These are phyloP conservation scores for Penicillium olsonii DNA, from an alignment of 2,329 filamentous ascomycete genomes.

Conservation along the genomic window DNA sequence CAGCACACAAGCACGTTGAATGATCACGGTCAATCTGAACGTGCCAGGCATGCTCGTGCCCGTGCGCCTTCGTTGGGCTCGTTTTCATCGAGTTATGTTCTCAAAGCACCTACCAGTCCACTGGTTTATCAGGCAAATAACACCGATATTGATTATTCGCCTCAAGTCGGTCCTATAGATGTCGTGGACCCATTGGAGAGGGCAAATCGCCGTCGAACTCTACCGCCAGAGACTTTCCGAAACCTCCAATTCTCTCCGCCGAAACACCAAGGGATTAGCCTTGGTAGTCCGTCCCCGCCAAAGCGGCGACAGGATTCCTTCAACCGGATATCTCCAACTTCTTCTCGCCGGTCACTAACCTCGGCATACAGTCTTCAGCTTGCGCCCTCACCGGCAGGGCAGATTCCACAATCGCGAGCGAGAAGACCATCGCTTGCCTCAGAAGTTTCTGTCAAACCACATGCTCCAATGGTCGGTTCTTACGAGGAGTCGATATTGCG, in stretches of 20 bases:
- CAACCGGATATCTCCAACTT: constrained; percentile 68
- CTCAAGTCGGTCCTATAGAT: constrained; percentile 55
- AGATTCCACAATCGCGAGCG: constrained; percentile 41
- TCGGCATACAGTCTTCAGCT: constrained; percentile 56
- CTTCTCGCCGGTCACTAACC: constrained; percentile 70
- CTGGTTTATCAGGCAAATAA: constrained; percentile 87
- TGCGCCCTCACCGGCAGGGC: constrained; percentile 44
- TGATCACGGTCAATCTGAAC: constrained; percentile 11
- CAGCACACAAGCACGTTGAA: neutral
- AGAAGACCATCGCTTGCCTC: constrained; percentile 71
- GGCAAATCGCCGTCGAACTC: constrained; percentile 67
- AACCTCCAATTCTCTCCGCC: constrained; percentile 49
- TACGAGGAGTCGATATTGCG: constrained; percentile 96
- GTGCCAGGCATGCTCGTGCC: constrained; percentile 35
- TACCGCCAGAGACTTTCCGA: constrained; percentile 64
- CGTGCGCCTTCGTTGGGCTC: constrained; percentile 67
- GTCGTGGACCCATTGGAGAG: constrained; percentile 50
- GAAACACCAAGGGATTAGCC: constrained; percentile 40
- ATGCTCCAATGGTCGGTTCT: constrained; percentile 94
- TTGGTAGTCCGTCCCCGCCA: constrained; percentile 45
- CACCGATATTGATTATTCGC: constrained; percentile 68
- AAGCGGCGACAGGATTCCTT: constrained; percentile 66
- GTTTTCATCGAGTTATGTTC: constrained; percentile 75
- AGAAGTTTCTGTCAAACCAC: constrained; percentile 76
- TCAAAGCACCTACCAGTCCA: constrained; percentile 88